Base-by-base conservation (phyloP, 257 asterid genomes). In the Scutellaria minor region DNA sequence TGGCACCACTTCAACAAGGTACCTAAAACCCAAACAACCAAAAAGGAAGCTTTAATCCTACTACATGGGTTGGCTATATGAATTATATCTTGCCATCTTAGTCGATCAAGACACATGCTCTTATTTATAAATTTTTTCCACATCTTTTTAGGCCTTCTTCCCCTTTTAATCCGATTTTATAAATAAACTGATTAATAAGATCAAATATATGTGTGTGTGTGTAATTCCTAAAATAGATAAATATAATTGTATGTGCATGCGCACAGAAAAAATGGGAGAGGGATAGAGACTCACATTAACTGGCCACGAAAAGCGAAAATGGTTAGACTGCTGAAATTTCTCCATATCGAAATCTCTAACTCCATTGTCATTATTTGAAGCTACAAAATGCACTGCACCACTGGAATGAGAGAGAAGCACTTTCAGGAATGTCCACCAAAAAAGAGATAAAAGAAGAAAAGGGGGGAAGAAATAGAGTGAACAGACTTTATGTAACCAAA, bases 331-430 rank as follows among this genome's bases (percentile, higher is more conserved):
- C 52, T 91, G 97, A 78, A 94, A 91, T 64, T 72, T 94, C 75
- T 91, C 97, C 92, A 92, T 84, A 78, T 94, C 97, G 35, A 89
- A 91, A 77, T 85, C 92, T 78, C 99, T 80, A 7, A 94, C 97
- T 75, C 96, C 97, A 44, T 86, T 79, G 79, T 94, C 99, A 77
- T 94, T 94, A 72, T 85, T 91, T 54, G 97, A 91, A 73, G 99
- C 95, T 46, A 85, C 84, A 77, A 94, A 91, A 88, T 89, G 97
- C 76, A 87, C 70, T 41, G 99, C 96, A 60, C 98, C 97, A 75
- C 98, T 93, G 85, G 72, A 75, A 75, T 75, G 62, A 66, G n/a
- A 66, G 42, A 74, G 13, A 69, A 2, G 62, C 18, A 62, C 39
- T 65, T 61, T 83, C 67, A 87, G 85, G 70, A 53, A 51, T 48